A percentile compares a stretch with the other conserved stretches of the same genome.
Evolutionary conservation across 768 basidiomycete genomes (phyloP).

Genomic region (Podaxis rugospora): DNA sequence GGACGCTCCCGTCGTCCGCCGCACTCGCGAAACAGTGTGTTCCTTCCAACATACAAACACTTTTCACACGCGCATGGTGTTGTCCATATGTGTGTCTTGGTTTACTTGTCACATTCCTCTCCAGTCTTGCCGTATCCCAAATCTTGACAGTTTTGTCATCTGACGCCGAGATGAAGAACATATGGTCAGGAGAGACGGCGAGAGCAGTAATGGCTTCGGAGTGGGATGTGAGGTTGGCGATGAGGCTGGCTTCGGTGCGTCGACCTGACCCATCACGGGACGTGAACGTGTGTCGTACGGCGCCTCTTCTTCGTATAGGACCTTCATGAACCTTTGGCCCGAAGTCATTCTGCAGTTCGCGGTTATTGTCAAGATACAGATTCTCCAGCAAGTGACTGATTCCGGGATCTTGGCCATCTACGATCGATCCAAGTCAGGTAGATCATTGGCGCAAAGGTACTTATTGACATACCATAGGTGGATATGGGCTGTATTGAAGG

Average conservation of each 20-base stretch:
- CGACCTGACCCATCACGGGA: conserved; percentile 58
- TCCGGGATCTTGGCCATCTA: conserved; percentile 88
- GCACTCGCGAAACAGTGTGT: conserved; percentile 88
- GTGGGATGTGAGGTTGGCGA: conserved; percentile 84
- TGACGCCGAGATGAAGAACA: conserved; percentile 92
- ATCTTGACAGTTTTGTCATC: conserved; percentile 92
- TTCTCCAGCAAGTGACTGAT: conserved; percentile 88
- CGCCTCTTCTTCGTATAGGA: conserved; percentile 71
- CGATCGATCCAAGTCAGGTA: conserved; percentile 2
- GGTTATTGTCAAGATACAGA: conserved; percentile 81
- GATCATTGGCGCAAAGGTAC: neutral
- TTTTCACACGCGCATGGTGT: conserved; percentile 57
- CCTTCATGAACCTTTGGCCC: conserved; percentile 85
- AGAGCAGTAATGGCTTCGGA: conserved; percentile 74
- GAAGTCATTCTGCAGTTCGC: conserved; percentile 86
- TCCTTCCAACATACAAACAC: conserved; percentile 79
- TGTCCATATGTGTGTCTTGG: conserved; percentile 62
- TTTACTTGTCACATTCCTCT: conserved; percentile 90
- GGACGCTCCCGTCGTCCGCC: conserved; percentile 78
- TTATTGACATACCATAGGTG: conserved; percentile 56
- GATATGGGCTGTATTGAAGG: conserved; percentile 60
- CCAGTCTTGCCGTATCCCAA: conserved; percentile 91
- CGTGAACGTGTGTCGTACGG: conserved; percentile 63
- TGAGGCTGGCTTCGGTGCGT: conserved; percentile 71
- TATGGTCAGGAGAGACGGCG: conserved; percentile 87